Evolutionary conservation across 2,329 filamentous ascomycete species (phyloP), one percentile per base, ranked within the genome.

Genomic region (Didymella arachidicola): DNA sequence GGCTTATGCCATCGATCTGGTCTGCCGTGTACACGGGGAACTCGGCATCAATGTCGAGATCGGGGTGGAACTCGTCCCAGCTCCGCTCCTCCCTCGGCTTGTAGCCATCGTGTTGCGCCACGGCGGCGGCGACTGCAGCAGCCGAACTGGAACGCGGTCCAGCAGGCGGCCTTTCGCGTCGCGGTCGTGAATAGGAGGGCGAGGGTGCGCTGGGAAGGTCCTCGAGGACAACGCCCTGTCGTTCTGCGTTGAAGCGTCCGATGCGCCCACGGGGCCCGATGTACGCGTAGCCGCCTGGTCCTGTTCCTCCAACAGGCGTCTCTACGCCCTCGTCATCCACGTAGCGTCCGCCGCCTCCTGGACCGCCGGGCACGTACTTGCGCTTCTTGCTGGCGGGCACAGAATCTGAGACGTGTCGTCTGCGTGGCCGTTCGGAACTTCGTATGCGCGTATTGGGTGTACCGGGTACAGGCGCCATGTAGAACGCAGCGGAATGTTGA

Each of bases 51-150:
- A 97, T 93, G 79, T 98, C 93, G 51, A 99, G 86, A 70, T 97
- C 92, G 0, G 92, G 93, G 77, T 99, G 95, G 65, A 98, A 98
- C 75, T 99, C 95, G 72, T 97, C 93, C 93, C 94, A 99, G 51
- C 92, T 92, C 62, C 94, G 88, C 80, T 99, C 95, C 79, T 99
- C 95, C 72, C 95, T 86, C 30, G 95, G 95, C 76, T 99, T 99
- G 79, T 98, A 98, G 49, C 94, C 93, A 80, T 98, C 95, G 70
- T 88, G 93, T 73, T 97, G 93, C 67, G 92, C 91, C 59, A 95
- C 90, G 4, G 91, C 90, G 6, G 92, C 93, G 49, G 93, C 92
- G 25, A 93, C 91, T 27, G 93, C 93, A 12, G 94, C 92, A n/a
- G 86, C 92, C 44, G 91, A 94, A 69, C 89, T 92, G 78, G 91